Percentiles rank a stretch among this genome's conserved stretches.
Conservation (phyloP, 2,329 filamentous ascomycete species). For the Claviceps africana region DNA sequence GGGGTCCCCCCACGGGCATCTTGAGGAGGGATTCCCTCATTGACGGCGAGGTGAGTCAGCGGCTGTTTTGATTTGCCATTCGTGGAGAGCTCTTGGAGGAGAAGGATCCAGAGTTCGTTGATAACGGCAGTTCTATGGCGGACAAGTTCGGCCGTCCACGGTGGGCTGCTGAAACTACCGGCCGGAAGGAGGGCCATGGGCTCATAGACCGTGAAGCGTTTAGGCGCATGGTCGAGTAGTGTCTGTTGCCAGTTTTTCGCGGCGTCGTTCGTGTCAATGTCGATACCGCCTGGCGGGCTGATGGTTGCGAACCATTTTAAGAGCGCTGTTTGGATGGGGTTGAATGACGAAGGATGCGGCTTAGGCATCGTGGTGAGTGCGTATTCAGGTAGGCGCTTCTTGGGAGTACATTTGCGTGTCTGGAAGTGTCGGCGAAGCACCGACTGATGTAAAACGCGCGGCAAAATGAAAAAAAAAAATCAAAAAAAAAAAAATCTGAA, state of each 20-base stretch:
- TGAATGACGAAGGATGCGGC: constrained; percentile 8
- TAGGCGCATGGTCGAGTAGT: constrained; percentile 32
- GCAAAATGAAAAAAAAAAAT: not conserved
- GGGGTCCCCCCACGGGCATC: constrained; percentile 4
- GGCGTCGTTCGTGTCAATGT: not conserved
- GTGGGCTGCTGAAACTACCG: constrained; percentile 35
- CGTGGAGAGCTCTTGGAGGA: constrained; percentile 33
- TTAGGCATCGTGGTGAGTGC: constrained; percentile 12
- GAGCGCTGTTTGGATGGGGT: constrained; percentile 20
- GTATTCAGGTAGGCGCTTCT: not conserved
- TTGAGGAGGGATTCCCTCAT: constrained; percentile 45
- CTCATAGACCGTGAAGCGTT: constrained; percentile 45
- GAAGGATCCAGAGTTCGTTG: constrained; percentile 30
- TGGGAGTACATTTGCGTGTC: not conserved
- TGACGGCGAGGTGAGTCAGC: constrained; percentile 45
- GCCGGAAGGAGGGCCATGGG: constrained; percentile 47
- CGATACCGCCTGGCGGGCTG: not conserved
- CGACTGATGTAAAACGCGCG: not conserved
- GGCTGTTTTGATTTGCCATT: constrained; percentile 19
- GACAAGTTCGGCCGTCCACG: constrained; percentile 27
- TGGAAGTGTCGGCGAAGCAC: not conserved
- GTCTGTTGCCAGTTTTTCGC: constrained; percentile 9
- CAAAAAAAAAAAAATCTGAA: too few relatives aligned
- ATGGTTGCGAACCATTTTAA: constrained; percentile 14
- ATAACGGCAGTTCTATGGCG: constrained; percentile 11